phyloP scores from a whole-genome alignment of 352 stramenopile genomes.

The Phytophthora multivora region DNA sequence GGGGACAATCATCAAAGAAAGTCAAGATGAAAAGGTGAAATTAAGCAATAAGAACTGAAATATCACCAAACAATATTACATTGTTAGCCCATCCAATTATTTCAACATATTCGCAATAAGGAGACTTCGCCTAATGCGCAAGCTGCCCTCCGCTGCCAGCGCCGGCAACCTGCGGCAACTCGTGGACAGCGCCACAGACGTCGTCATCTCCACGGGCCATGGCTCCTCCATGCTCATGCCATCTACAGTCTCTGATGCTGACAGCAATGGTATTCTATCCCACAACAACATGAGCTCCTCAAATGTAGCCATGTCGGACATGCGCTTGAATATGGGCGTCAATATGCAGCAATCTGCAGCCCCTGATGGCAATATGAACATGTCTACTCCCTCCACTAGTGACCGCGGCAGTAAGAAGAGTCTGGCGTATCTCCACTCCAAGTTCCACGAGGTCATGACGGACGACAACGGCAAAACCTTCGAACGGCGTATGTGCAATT shows the following conservation, averaged over 20 bases:
- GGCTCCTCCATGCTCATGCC: background rate
- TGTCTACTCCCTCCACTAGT: background rate
- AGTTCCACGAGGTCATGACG: slow-evolving; percentile 22
- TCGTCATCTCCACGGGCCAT: background rate
- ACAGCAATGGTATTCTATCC: background rate
- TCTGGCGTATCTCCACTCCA: slow-evolving; percentile 45
- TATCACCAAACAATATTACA: too few species aligned
- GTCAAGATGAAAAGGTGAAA: too few species aligned
- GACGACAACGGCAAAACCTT: slow-evolving; percentile 40
- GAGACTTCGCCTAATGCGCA: too few species aligned
- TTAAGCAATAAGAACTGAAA: too few species aligned
- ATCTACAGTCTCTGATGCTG: background rate
- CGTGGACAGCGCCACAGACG: slow-evolving; percentile 2
- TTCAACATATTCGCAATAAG: too few species aligned
- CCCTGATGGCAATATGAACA: background rate
- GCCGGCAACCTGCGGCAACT: slow-evolving; percentile 18
- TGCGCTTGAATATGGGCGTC: background rate
- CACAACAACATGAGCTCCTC: background rate
- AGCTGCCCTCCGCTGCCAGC: slow-evolving; percentile 14
- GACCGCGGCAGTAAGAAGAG: slow-evolving; percentile 40
- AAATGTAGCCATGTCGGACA: slow-evolving; percentile 10
- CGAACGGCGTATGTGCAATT: slow-evolving; percentile 48
- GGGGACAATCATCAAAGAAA: too few species aligned
- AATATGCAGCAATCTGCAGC: background rate
- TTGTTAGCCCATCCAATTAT: too few species aligned